phyloP scores from a whole-genome alignment of 2,329 filamentous ascomycete species.

The Alternaria gansuensis region DNA sequence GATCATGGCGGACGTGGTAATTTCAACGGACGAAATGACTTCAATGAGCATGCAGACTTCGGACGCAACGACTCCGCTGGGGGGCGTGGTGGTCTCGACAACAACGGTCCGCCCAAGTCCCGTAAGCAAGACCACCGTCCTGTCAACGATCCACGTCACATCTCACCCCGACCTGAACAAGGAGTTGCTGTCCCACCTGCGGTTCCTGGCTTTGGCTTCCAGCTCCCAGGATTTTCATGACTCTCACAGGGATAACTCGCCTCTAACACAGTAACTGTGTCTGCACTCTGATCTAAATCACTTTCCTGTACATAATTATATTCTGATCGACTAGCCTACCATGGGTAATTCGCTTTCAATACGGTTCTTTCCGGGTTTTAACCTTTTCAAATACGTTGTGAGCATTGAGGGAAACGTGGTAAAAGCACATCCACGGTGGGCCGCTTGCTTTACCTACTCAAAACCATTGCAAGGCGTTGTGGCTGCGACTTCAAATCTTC shows the following conservation, averaged over 20 bases:
- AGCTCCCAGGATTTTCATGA: conserved; percentile 47
- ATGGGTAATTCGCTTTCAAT: not conserved
- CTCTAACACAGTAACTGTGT: not conserved
- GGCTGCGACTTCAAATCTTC: conserved; percentile 6
- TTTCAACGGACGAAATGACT: conserved; percentile 23
- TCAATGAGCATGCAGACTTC: conserved; percentile 13
- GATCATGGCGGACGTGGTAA: conserved; percentile 30
- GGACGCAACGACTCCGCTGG: conserved; percentile 20
- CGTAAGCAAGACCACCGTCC: conserved; percentile 43
- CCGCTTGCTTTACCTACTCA: conserved; percentile 6
- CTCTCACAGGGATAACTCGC: not conserved
- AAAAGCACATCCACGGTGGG: conserved; percentile 5
- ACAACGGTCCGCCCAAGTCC: conserved; percentile 32
- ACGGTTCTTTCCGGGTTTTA: not conserved
- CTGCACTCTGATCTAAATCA: not conserved
- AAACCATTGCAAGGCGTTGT: conserved; percentile 37
- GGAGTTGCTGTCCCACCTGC: conserved; percentile 63
- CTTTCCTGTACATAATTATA: not conserved
- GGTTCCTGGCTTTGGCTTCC: conserved; percentile 65
- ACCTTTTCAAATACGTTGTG: conserved; percentile 13
- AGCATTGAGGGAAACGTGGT: not conserved
- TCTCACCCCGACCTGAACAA: conserved; percentile 47
- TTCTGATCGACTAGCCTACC: not conserved
- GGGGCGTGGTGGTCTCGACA: conserved; percentile 26
- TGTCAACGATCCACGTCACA: conserved; percentile 45